Percentiles rank a stretch among this genome's conserved stretches.
Evolutionary conservation across 2,329 filamentous ascomycete species (phyloP).

Genomic region (Cladorrhinum sp.): DNA sequence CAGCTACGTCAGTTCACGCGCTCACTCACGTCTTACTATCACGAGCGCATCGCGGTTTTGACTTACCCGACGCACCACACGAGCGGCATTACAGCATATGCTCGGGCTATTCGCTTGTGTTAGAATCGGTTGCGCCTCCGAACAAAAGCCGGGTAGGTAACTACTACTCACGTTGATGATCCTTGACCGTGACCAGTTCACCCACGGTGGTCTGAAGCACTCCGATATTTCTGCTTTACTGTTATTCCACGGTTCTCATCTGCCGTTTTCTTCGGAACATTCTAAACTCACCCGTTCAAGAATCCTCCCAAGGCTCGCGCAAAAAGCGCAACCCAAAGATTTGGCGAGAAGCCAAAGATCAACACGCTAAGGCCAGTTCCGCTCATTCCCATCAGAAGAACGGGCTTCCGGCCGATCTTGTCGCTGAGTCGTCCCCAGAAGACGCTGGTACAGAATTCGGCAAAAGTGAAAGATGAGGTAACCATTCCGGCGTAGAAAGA

Average conservation of each 20-base stretch:
- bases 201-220: conserved; percentile 94
- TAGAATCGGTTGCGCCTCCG: background rate
- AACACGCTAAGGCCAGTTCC: conserved; percentile 93
- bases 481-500: conserved; percentile 94
- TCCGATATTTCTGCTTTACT: conserved; percentile 71
- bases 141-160: conserved; percentile 14
- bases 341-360: conserved; percentile 85
- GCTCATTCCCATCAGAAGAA: conserved; percentile 81
- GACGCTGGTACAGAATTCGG: conserved; percentile 88
- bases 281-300: conserved; percentile 73
- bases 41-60: background rate
- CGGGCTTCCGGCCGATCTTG: conserved; percentile 85
- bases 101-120: conserved; percentile 59
- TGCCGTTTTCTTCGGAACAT: background rate
- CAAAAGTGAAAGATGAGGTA: conserved; percentile 92
- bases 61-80: conserved; percentile 90
- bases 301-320: conserved; percentile 87
- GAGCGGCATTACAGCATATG: conserved; percentile 96
- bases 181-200: conserved; percentile 87
- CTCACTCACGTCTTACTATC: background rate
- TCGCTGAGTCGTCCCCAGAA: conserved; percentile 94
- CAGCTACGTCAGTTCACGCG: conserved; percentile 21
- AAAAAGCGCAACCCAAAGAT: conserved; percentile 75
- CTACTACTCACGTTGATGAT: conserved; percentile 77
- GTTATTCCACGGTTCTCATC: conserved; percentile 8